Percentiles rank a stretch among this genome's conserved stretches.
These are phyloP conservation scores for Yarrowia galli DNA, from an alignment of 1,139 yeast species.

Conservation along the genomic window DNA sequence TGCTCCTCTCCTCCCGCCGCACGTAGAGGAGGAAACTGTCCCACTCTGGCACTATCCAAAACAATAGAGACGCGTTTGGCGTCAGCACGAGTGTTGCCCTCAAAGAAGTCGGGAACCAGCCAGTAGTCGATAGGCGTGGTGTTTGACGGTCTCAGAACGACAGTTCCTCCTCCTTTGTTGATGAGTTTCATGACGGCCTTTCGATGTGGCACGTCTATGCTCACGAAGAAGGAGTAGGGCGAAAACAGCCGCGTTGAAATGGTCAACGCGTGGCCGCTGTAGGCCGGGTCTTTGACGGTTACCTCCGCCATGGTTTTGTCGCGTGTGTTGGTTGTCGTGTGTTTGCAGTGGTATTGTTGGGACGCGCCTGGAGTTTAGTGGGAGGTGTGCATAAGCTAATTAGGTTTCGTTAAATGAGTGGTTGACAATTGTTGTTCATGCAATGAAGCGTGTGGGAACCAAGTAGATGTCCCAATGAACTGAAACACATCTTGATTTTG, in stretches of 20 bases:
- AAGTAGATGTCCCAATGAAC: too few relatives aligned
- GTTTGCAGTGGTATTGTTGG: not conserved
- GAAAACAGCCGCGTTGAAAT: not conserved
- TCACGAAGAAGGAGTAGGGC: conserved; percentile 14
- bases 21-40: conserved; percentile 1
- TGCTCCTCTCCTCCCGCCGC: not conserved
- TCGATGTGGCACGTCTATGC: not conserved
- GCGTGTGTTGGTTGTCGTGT: not conserved
- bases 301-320: not conserved
- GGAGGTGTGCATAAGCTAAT: not conserved
- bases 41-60: conserved; percentile 1
- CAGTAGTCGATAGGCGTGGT: conserved; percentile 1
- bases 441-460: too few relatives aligned
- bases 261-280: not conserved
- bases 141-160: not conserved
- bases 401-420: not conserved
- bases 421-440: too few relatives aligned
- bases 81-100: not conserved
- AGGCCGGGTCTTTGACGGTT: conserved; percentile 1
- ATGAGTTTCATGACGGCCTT: not conserved
- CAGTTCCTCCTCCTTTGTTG: not conserved
- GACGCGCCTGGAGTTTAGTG: not conserved
- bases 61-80: conserved; percentile 2
- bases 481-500: too few relatives aligned
- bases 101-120: conserved; percentile 5